phyloP scores from a whole-genome alignment of 768 basidiomycete genomes.

The Multifurca ochricompacta region DNA sequence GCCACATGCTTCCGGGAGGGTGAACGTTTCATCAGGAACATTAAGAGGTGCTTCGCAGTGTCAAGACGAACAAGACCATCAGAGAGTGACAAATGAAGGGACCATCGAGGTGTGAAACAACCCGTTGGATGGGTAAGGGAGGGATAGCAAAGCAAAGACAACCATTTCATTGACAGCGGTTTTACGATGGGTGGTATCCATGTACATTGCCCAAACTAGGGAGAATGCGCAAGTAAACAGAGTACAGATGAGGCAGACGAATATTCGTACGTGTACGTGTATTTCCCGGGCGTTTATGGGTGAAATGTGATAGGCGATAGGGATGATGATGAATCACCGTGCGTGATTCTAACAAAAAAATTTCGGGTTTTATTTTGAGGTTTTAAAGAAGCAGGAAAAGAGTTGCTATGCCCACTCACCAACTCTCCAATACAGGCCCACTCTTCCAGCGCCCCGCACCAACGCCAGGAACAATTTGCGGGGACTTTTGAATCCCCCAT shows the following conservation, averaged over 20 bases:
- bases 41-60: background rate
- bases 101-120: background rate
- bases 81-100: background rate
- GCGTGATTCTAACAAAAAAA: background rate
- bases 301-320: background rate
- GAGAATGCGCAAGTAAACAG: background rate
- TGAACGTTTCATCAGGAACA: background rate
- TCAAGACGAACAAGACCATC: too few species aligned
- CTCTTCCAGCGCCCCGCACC: slow-evolving; percentile 15
- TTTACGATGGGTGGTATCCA: background rate
- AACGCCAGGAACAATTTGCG: background rate
- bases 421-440: slow-evolving; percentile 10
- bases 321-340: too few species aligned
- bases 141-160: background rate
- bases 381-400: background rate
- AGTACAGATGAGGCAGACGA: background rate
- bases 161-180: background rate
- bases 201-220: background rate
- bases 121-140: too few species aligned
- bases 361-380: background rate
- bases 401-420: background rate
- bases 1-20: background rate
- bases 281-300: too few species aligned
- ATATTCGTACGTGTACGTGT: background rate
- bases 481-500: slow-evolving; percentile 16